Evolutionary conservation across 2,329 filamentous ascomycete genomes (phyloP).

Genomic region (Fusarium chuoi): DNA sequence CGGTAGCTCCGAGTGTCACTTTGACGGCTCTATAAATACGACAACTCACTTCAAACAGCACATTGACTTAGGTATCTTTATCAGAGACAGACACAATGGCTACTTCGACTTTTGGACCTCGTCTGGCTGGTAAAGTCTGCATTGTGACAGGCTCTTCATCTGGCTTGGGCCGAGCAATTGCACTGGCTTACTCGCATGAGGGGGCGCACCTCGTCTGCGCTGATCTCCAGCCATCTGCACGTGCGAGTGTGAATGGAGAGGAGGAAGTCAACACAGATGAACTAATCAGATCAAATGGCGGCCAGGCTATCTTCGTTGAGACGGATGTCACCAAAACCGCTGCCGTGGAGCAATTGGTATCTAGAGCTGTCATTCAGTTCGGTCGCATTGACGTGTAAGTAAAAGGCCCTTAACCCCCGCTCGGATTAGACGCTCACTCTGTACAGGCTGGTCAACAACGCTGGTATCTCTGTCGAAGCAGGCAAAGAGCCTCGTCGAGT

Average conservation of each 20-base stretch:
- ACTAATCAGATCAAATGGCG: constrained; percentile 49
- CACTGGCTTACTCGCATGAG: constrained; percentile 54
- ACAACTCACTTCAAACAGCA: accelerated
- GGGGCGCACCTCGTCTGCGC: constrained; percentile 56
- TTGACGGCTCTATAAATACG: not conserved
- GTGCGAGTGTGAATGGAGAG: constrained; percentile 42
- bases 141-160: constrained; percentile 60
- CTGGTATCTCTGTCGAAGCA: constrained; percentile 54
- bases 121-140: constrained; percentile 45
- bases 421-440: not conserved
- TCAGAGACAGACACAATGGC: not conserved
- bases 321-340: constrained; percentile 54
- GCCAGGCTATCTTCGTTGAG: constrained; percentile 54
- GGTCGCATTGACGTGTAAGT: constrained; percentile 42
- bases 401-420: constrained; percentile 22
- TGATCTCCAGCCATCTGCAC: constrained; percentile 49
- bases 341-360: constrained; percentile 52
- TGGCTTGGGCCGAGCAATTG: constrained; percentile 58
- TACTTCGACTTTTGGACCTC: not conserved
- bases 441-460: constrained; percentile 51
- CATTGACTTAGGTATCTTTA: accelerated
- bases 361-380: constrained; percentile 28
- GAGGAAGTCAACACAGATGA: constrained; percentile 45
- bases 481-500: constrained; percentile 51
- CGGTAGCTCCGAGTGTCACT: not conserved